Evolutionary conservation across 2,329 filamentous ascomycete genomes (phyloP), one percentile per base, ranked within the genome.

Genomic region (Colletotrichum gigasporum): DNA sequence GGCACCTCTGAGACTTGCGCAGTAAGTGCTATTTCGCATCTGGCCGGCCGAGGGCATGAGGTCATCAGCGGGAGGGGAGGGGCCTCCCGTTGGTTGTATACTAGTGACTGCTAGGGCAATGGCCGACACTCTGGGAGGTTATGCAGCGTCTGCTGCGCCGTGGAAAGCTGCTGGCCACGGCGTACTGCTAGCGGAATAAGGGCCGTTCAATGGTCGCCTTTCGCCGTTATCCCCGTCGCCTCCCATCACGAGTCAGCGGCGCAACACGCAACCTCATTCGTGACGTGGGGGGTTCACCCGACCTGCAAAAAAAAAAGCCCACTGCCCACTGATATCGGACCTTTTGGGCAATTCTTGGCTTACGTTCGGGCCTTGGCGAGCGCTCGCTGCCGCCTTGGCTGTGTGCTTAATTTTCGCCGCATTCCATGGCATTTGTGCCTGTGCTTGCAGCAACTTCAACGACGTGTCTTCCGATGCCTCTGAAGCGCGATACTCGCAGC

Each of bases 371-470:
- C 35, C 61, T 64, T 64, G 61, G 61, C 60, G 53, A 59, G 34
- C 45, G 54, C 47, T 16, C 20, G 37, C 61, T 64, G 56, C 61
- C 61, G 61, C 24, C 61, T 64, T 64, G 61, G 61, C 61, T 37
- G 34, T 35, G 52, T 64, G 61, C 61, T 64, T 64, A 26, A 18
- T 64, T 64, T 61, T 61, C 61, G 61, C 61, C 61, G 56, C 61
- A 64, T 50, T 61, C 39, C 61, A 64, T 64, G 61, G 61, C 61
- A 16, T 42, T 18, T n/a, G 18, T 20, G 10, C 26, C 42, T 42
- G 42, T 62, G 59, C 42, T 50, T 18, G 24, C 9, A 12, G 35
- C 20, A 30, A 10, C 20, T 50, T 50, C 48, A 44, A 61, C 61
- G 56, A 61, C 61, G 44, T 28, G 34, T 50, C 34, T 34, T 24